phyloP scores from a whole-genome alignment of 2,329 filamentous ascomycete species.

The Diaporthe nobilis region DNA sequence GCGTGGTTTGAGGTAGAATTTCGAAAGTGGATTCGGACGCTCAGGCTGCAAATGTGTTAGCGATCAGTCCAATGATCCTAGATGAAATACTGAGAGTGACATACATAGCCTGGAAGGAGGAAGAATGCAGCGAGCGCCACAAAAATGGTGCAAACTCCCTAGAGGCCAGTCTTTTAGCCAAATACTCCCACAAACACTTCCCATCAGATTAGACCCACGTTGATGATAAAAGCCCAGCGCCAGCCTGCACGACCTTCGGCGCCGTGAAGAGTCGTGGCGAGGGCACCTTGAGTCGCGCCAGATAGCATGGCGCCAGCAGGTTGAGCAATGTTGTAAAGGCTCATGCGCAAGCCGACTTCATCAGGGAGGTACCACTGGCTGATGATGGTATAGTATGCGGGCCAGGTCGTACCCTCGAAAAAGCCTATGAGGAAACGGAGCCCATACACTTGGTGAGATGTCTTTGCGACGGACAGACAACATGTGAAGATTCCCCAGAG shows the following conservation, averaged over 20 bases:
- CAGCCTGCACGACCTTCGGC: conserved; percentile 33
- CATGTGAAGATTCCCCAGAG: conserved; percentile 36
- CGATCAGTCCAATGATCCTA: not conserved
- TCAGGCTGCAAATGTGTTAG: not conserved
- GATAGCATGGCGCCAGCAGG: conserved; percentile 37
- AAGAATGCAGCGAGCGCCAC: conserved; percentile 29
- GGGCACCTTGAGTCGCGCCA: conserved; percentile 27
- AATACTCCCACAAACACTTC: not conserved
- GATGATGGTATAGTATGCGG: conserved; percentile 33
- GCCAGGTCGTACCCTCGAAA: conserved; percentile 34
- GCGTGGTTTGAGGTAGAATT: conserved; percentile 34
- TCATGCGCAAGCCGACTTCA: conserved; percentile 36
- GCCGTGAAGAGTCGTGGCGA: conserved; percentile 33
- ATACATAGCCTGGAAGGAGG: conserved; percentile 29
- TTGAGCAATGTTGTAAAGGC: conserved; percentile 37
- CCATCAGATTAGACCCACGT: not conserved
- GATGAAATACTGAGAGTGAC: not conserved
- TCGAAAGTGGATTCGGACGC: conserved; percentile 32
- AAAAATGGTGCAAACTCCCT: conserved; percentile 33
- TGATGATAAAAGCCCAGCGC: conserved; percentile 38
- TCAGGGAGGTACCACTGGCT: conserved; percentile 37
- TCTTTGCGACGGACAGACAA: conserved; percentile 24
- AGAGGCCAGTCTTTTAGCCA: not conserved
- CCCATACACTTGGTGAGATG: conserved; percentile 23
- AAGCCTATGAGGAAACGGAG: conserved; percentile 38